phyloP scores from a whole-genome alignment of 2,329 filamentous ascomycete genomes.

The Lithohypha guttulata region DNA sequence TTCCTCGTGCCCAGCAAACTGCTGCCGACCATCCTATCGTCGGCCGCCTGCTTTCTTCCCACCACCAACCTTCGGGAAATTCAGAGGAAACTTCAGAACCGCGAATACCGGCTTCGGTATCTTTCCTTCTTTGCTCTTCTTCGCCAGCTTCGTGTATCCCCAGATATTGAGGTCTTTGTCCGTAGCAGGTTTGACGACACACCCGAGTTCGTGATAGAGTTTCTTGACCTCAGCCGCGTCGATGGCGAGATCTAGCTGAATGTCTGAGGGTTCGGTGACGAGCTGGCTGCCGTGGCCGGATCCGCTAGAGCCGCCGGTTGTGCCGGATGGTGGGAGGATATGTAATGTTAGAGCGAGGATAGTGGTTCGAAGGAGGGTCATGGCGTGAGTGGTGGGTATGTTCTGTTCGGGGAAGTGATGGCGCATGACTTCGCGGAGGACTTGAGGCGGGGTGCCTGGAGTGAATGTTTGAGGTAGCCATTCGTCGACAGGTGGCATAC shows the following conservation, averaged over 20 bases:
- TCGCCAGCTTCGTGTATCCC: conserved; percentile 24
- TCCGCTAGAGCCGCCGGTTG: too few relatives aligned
- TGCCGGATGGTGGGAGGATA: conserved; percentile 32
- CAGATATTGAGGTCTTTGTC: conserved; percentile 33
- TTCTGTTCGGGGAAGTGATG: conserved; percentile 33
- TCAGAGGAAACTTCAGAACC: conserved; percentile 63
- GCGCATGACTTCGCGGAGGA: conserved; percentile 32
- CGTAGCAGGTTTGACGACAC: conserved; percentile 31
- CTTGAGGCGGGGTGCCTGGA: conserved; percentile 18
- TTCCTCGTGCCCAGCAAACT: too few relatives aligned
- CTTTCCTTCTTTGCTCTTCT: conserved; percentile 46
- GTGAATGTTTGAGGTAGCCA: conserved; percentile 17
- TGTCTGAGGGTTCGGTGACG: conserved; percentile 34
- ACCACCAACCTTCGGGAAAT: conserved; percentile 60
- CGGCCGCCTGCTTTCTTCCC: conserved; percentile 22
- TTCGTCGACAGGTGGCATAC: conserved; percentile 19
- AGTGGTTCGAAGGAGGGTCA: conserved; percentile 35
- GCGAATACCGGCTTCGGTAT: conserved; percentile 52
- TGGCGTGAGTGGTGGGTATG: conserved; percentile 29
- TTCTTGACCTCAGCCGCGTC: conserved; percentile 27
- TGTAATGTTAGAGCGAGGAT: conserved; percentile 37
- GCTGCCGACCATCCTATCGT: too few relatives aligned
- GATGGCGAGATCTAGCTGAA: conserved; percentile 34
- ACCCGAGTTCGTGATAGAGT: conserved; percentile 39
- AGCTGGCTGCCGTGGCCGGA: conserved; percentile 21